A percentile compares a stretch with the other conserved stretches of the same genome.
These are phyloP conservation scores for Cunninghamia lanceolata DNA, from an alignment of 75 land plant species.

Conservation along the genomic window DNA sequence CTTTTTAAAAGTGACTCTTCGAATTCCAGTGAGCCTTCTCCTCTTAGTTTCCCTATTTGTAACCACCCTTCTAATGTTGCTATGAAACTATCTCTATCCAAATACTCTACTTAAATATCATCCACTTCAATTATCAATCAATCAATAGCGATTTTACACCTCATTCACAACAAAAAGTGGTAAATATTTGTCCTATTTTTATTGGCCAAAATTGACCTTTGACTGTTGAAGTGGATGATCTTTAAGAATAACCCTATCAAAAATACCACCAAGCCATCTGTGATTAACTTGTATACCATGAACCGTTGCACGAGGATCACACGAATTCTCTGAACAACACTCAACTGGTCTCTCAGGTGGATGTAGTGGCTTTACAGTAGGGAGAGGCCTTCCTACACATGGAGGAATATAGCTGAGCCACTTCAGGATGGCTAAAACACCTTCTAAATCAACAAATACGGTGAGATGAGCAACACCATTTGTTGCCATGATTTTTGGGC, in stretches of 20 bases:
- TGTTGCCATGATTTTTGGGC: conserved; percentile 97
- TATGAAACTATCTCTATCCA: conserved; percentile 85
- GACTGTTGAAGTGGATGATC: too few relatives aligned
- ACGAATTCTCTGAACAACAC: conserved; percentile 76
- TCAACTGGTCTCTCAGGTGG: conserved; percentile 75
- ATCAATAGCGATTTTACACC: too few relatives aligned
- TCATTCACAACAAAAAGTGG: too few relatives aligned
- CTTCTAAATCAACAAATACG: conserved; percentile 92
- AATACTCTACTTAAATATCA: too few relatives aligned
- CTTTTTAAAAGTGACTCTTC: too few relatives aligned
- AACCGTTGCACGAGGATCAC: conserved; percentile 96
- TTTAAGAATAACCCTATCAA: too few relatives aligned
- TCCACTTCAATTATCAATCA: too few relatives aligned
- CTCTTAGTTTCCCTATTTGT: conserved; percentile 88
- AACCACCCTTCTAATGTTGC: conserved; percentile 98
- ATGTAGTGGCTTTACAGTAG: conserved; percentile 47
- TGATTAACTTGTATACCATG: conserved; percentile 58
- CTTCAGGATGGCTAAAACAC: conserved; percentile 79
- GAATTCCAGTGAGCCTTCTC: too few relatives aligned
- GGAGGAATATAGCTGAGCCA: conserved; percentile 96
- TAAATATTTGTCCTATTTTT: too few relatives aligned
- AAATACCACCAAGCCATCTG: conserved; percentile 91
- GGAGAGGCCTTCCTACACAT: conserved; percentile 74
- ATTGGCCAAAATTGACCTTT: too few relatives aligned
- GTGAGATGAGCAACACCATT: conserved; percentile 96